Conservation (phyloP, 192 early-diverging fungal species). For the Hyaloraphidium curvatum region DNA sequence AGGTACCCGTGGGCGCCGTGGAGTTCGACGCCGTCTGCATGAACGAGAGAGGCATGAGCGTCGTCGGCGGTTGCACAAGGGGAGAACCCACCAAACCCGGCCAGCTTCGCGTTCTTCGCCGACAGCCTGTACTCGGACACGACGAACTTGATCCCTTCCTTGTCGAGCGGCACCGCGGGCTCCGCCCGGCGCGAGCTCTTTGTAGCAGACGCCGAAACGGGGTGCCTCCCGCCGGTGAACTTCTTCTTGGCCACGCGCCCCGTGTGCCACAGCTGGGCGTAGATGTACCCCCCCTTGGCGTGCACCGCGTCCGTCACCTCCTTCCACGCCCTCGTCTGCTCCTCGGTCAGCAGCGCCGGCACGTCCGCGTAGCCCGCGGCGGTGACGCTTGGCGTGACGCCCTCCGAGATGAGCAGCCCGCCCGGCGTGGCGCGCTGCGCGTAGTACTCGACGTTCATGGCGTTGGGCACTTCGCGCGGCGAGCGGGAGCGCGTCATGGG, state of each 20-base stretch:
- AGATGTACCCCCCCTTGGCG: slow-evolving; percentile 32
- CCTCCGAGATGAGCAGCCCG: slow-evolving; percentile 24
- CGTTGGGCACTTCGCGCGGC: slow-evolving; percentile 20
- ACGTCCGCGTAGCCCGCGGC: slow-evolving; percentile 6
- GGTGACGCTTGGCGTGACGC: slow-evolving; percentile 9
- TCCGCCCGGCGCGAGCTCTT: too few species aligned
- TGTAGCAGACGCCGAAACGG: too few species aligned
- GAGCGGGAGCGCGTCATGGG: too few species aligned
- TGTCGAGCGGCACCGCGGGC: too few species aligned
- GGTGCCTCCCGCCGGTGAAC: too few species aligned
- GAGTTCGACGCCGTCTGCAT: slow-evolving; percentile 5
- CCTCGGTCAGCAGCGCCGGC: slow-evolving; percentile 5
- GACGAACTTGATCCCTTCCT: too few species aligned
- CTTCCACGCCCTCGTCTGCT: slow-evolving; percentile 20
- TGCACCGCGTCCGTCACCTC: slow-evolving; percentile 30
- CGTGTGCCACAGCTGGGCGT: slow-evolving; percentile 33
- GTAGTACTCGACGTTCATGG: slow-evolving; percentile 22
- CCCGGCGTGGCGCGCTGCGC: slow-evolving; percentile 19
- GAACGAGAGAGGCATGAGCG: too few species aligned
- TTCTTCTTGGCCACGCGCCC: too few species aligned
- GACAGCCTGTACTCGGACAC: slow-evolving; percentile 4
- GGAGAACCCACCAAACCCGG: slow-evolving; percentile 2
- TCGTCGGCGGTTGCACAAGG: too few species aligned
- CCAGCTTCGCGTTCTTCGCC: slow-evolving; percentile 2
- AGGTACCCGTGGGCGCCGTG: too few species aligned